Base-by-base conservation (phyloP, 129 eudicot species). In the Arctium lappa region DNA sequence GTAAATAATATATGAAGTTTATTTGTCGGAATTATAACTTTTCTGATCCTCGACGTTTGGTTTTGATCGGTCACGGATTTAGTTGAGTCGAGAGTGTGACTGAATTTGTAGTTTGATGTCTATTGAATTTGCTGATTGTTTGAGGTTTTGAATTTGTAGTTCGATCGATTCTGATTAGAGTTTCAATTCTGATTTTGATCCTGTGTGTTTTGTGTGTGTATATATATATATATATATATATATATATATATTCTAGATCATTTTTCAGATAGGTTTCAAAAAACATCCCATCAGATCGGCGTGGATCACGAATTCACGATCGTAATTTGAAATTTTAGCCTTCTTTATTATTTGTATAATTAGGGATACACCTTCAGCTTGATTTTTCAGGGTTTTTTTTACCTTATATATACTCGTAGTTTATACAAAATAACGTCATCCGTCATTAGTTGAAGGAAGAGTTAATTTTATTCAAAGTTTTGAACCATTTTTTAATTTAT, bases 391-490 rank as follows among this genome's bases (percentile, higher is more conserved):
- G 33, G 44, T 42, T 15, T 39, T 50, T 46, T 46, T 8, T 46
- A 3, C 31, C 0, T 66, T 44, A 40, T 10, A 31, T 75, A 15
- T 44, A 22, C 36, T 33, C 18, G 27, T 29, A 16, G n/a, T 6
- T 32, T 11, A 46, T 56, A 30, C 5, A 69, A 78, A 74, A 63
- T 72, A 78, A 62, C 53, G 81, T 65, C 84, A 78, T 74, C 50
- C 15, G 71, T 31, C 50, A 76, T 66, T 44, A 13, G 37, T 73
- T 0, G 3, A 29, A 73, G 13, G 4, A 80, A 70, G 80, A 85
- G 75, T 69, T 85, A 82, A 76, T 72, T 22, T 22, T 22, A 22
- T 22, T 22, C 27, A 22, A 22, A 0, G 27, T 22, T 22, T 22
- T 22, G 27, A 22, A 22, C 27, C 27, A 22, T 22, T 22, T 22